These are phyloP conservation scores for Colletotrichum sp. DNA, from an alignment of 2,329 filamentous ascomycete species.

Conservation along the genomic window DNA sequence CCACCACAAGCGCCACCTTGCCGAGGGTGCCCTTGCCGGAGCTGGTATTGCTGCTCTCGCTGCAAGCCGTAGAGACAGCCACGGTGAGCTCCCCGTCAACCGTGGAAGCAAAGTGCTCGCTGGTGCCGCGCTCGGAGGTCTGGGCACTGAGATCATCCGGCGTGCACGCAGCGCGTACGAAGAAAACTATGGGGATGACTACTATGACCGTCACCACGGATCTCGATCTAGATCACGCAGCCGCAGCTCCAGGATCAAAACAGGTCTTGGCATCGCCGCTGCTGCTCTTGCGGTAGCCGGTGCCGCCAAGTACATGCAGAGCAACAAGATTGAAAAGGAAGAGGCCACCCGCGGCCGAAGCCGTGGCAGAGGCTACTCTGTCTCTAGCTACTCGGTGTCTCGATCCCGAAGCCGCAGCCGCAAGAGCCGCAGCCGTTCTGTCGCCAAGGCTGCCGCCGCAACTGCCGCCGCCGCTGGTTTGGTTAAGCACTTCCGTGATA, in stretches of 20 bases:
- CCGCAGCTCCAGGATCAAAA: conserved; percentile 56
- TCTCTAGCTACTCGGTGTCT: conserved; percentile 39
- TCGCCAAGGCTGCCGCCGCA: conserved; percentile 63
- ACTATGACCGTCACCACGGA: conserved; percentile 45
- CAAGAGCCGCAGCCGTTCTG: conserved; percentile 49
- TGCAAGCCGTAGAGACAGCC: conserved; percentile 56
- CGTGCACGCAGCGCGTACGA: conserved; percentile 67
- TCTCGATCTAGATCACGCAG: conserved; percentile 35
- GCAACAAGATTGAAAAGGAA: conserved; percentile 65
- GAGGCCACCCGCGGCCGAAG: conserved; percentile 62
- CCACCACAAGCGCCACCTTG: conserved; percentile 64
- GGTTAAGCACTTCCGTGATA: conserved; percentile 60
- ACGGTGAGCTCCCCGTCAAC: conserved; percentile 55
- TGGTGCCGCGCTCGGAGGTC: conserved; percentile 66
- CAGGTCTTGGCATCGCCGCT: conserved; percentile 66
- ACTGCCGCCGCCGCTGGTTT: conserved; percentile 64
- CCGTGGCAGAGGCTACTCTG: conserved; percentile 47
- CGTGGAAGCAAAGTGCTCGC: conserved; percentile 64
- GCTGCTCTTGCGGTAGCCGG: conserved; percentile 69
- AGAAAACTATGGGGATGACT: conserved; percentile 10
- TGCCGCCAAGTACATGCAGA: conserved; percentile 68
- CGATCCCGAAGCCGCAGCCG: conserved; percentile 44
- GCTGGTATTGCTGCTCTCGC: conserved; percentile 67
- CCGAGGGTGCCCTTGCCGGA: conserved; percentile 69
- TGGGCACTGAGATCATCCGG: conserved; percentile 66